phyloP scores from a whole-genome alignment of 169 alveolate genomes.

The Cryptosporidium xiaoi region DNA sequence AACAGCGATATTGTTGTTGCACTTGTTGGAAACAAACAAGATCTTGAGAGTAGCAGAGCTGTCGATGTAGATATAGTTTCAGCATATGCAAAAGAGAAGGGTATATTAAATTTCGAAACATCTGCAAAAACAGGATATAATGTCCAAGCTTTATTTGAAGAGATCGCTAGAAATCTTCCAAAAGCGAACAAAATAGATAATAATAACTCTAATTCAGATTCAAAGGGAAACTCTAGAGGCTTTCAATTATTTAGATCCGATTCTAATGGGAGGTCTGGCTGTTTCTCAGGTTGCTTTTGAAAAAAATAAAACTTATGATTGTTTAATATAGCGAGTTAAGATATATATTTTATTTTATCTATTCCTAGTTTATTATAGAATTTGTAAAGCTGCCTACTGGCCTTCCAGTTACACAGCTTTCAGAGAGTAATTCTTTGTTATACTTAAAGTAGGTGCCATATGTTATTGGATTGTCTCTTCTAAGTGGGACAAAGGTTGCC shows the following conservation, averaged over 20 bases:
- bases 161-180: slow-evolving; percentile 79
- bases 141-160: slow-evolving; percentile 87
- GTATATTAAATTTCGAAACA: slow-evolving; percentile 89
- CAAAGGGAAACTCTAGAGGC: slow-evolving; percentile 20
- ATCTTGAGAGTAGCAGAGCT: slow-evolving; percentile 85
- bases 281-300: slow-evolving; percentile 10
- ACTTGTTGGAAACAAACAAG: slow-evolving; percentile 90
- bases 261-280: slow-evolving; percentile 6
- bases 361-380: not conserved
- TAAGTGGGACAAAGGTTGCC: slow-evolving; percentile 69
- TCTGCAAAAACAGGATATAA: slow-evolving; percentile 92
- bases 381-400: slow-evolving; percentile 64
- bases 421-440: slow-evolving; percentile 46
- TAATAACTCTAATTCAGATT: slow-evolving; percentile 9
- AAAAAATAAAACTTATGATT: not conserved
- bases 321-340: not conserved
- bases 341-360: not conserved
- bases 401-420: slow-evolving; percentile 63
- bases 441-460: slow-evolving; percentile 65
- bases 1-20: slow-evolving; percentile 86
- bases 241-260: slow-evolving; percentile 69
- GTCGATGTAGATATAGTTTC: slow-evolving; percentile 87
- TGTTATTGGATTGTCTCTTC: slow-evolving; percentile 68
- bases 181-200: slow-evolving; percentile 28
- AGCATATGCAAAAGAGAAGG: slow-evolving; percentile 89